Conservation (phyloP, 768 basidiomycete species). For the Phlegmacium glaucopus region DNA sequence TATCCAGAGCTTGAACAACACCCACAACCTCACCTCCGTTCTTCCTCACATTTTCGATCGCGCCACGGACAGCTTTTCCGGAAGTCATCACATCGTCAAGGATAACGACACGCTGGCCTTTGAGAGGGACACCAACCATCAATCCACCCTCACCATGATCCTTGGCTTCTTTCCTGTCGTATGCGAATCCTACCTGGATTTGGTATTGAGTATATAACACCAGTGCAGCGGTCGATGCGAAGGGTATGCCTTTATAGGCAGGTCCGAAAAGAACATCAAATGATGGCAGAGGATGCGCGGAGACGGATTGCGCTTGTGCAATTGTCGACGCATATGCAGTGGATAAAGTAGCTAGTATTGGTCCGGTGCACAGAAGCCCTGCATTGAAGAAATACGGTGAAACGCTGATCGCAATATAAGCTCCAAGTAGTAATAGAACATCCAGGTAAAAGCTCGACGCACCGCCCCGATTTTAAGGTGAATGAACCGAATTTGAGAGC, state of each 20-base stretch:
- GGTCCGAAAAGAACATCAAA: constrained; percentile 94
- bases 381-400: constrained; percentile 99
- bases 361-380: constrained; percentile 80
- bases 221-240: constrained; percentile 82
- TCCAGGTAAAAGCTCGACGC: constrained; percentile 24
- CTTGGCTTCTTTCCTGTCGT: constrained; percentile 94
- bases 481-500: constrained; percentile 91
- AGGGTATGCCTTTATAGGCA: constrained; percentile 95
- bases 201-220: constrained; percentile 65
- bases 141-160: constrained; percentile 94
- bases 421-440: constrained; percentile 2
- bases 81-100: constrained; percentile 97
- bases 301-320: constrained; percentile 40
- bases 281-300: constrained; percentile 26
- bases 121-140: constrained; percentile 83
- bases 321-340: constrained; percentile 84
- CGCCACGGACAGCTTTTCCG: constrained; percentile 82
- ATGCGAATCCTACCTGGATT: constrained; percentile 74
- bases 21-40: constrained; percentile 84
- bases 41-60: constrained; percentile 67
- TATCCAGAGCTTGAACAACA: constrained; percentile 81
- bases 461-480: constrained; percentile 94
- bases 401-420: constrained; percentile 30
- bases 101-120: constrained; percentile 79
- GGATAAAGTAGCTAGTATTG: constrained; percentile 73